Evolutionary conservation across 768 basidiomycete genomes (phyloP).

Genomic region (Asterophora parasitica): DNA sequence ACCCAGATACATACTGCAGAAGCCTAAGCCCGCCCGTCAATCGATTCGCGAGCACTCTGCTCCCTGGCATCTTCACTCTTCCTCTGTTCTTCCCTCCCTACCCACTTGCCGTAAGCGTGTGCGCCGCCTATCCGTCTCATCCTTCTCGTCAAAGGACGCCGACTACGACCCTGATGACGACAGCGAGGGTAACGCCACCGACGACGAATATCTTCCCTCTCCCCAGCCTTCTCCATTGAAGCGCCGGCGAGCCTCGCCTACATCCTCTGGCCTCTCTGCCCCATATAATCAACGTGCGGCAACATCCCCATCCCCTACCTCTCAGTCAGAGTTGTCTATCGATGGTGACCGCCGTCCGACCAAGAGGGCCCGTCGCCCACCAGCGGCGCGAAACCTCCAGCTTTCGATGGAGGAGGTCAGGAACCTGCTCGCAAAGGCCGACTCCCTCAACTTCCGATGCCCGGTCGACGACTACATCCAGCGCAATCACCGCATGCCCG

Average conservation of each 20-base stretch:
- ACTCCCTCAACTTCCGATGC: conserved; percentile 32
- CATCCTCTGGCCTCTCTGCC: background rate
- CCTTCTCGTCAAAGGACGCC: conserved; percentile 2
- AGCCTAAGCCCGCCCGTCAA: background rate
- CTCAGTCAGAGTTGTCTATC: conserved; percentile 1
- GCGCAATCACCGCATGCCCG: conserved; percentile 47
- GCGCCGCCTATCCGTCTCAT: background rate
- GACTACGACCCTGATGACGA: conserved; percentile 30
- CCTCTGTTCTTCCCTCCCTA: conserved; percentile 2
- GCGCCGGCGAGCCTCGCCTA: conserved; percentile 22
- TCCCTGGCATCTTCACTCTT: background rate
- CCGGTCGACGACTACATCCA: conserved; percentile 45
- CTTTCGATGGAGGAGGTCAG: conserved; percentile 23
- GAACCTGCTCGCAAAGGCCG: conserved; percentile 14
- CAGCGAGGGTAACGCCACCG: conserved; percentile 34
- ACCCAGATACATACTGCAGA: no score
- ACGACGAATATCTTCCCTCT: conserved; percentile 44
- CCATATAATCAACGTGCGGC: background rate
- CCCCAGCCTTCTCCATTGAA: conserved; percentile 27
- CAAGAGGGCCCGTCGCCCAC: conserved; percentile 28
- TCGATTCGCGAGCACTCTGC: background rate
- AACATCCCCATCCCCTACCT: background rate
- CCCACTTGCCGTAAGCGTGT: conserved; percentile 1
- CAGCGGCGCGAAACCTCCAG: conserved; percentile 44
- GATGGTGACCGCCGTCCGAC: conserved; percentile 5